Percentiles rank a stretch among this genome's conserved stretches.
Evolutionary conservation across 108 stramenopile species (phyloP).

Genomic region (Nitzschia inconspicua): DNA sequence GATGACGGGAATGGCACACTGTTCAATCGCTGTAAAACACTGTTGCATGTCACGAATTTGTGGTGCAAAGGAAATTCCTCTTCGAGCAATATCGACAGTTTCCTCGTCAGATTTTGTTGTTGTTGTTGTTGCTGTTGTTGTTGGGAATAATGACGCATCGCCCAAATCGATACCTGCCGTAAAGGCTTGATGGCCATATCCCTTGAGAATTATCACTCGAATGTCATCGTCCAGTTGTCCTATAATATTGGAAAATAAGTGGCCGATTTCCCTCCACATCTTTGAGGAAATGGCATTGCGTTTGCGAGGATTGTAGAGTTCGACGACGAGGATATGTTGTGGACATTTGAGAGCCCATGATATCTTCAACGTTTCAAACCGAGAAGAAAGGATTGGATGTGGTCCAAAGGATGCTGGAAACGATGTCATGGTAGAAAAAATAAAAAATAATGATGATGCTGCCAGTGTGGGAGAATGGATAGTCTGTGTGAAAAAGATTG

Average conservation of each 20-base stretch:
- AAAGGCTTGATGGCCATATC: slow-evolving; percentile 61
- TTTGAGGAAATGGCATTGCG: slow-evolving; percentile 62
- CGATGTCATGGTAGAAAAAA: no score
- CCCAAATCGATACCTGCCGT: slow-evolving; percentile 70
- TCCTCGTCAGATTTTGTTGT: slow-evolving; percentile 2
- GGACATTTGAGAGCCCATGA: no score
- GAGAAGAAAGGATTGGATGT: no score
- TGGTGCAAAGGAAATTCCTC: slow-evolving; percentile 58
- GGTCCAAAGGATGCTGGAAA: no score
- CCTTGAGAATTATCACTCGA: slow-evolving; percentile 58
- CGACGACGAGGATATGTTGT: slow-evolving; percentile 45
- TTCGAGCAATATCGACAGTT: slow-evolving; percentile 47
- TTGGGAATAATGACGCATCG: slow-evolving; percentile 45
- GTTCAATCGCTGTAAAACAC: slow-evolving; percentile 66
- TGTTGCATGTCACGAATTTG: slow-evolving; percentile 71
- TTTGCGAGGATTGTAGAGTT: slow-evolving; percentile 57
- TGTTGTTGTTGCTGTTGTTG: background rate
- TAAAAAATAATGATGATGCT: no score
- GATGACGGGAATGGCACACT: slow-evolving; percentile 78
- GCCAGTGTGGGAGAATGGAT: no score
- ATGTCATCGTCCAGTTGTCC: slow-evolving; percentile 52
- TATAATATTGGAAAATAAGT: slow-evolving; percentile 37
- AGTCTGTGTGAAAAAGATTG: no score
- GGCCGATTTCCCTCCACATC: slow-evolving; percentile 79
- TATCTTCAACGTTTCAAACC: no score